These are phyloP conservation scores for Penicillium concentricum DNA, from an alignment of 2,329 filamentous ascomycete species.

Conservation along the genomic window DNA sequence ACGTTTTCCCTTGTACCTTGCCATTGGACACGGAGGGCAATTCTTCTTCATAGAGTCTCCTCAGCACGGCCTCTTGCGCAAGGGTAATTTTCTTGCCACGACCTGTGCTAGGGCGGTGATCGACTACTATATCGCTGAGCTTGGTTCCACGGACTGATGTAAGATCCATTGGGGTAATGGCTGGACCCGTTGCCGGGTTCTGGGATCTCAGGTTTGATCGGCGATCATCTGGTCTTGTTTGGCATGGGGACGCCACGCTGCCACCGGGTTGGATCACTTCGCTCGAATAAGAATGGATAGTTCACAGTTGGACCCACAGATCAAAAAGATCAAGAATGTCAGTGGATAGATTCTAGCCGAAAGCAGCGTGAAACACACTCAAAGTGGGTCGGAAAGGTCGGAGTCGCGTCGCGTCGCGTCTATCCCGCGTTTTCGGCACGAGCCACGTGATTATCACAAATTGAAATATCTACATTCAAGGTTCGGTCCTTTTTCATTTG, in stretches of 20 bases:
- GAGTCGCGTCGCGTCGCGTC: background rate
- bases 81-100: slow-evolving; percentile 3
- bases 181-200: background rate
- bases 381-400: background rate
- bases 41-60: background rate
- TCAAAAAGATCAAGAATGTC: background rate
- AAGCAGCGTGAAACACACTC: background rate
- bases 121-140: background rate
- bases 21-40: background rate
- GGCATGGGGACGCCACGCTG: background rate
- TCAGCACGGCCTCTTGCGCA: background rate
- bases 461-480: background rate
- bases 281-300: background rate
- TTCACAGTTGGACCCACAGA: background rate
- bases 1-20: background rate
- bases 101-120: background rate
- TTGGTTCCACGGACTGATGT: background rate
- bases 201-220: background rate
- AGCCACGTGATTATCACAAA: background rate
- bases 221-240: background rate
- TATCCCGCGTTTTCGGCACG: background rate
- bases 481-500: background rate
- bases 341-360: background rate
- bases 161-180: background rate
- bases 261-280: background rate